phyloP scores from a whole-genome alignment of 2,329 filamentous ascomycete species.

The Cladosporium cucumerinum region DNA sequence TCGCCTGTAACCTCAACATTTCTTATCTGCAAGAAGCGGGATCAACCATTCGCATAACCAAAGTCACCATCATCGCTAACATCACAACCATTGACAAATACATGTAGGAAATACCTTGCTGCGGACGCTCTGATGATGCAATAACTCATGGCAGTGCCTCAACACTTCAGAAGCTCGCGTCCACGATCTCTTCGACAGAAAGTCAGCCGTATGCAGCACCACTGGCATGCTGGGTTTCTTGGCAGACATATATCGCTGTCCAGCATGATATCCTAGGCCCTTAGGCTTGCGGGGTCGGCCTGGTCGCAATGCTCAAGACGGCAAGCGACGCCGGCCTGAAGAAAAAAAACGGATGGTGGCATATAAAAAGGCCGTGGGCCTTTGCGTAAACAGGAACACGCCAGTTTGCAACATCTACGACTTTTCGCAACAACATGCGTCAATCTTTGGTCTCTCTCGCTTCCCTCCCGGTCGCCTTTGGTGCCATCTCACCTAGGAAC shows the following conservation, averaged over 20 bases:
- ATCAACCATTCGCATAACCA: neutral
- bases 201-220: too few relatives aligned
- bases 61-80: neutral
- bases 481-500: slow-evolving; percentile 9
- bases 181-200: neutral
- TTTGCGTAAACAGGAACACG: neutral
- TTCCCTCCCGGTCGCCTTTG: neutral
- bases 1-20: neutral
- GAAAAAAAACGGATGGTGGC: neutral
- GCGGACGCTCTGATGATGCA: neutral
- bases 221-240: neutral
- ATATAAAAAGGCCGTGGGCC: neutral
- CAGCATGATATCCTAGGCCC: neutral
- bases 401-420: neutral
- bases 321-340: neutral
- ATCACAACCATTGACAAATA: neutral
- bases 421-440: neutral
- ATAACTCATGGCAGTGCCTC: neutral
- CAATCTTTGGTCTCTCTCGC: neutral
- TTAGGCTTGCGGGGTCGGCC: neutral
- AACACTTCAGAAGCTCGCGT: too few relatives aligned
- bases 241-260: neutral
- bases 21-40: neutral
- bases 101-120: neutral
- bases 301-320: neutral